phyloP scores from a whole-genome alignment of 108 stramenopile species.

The Schizochytrium sp. region DNA sequence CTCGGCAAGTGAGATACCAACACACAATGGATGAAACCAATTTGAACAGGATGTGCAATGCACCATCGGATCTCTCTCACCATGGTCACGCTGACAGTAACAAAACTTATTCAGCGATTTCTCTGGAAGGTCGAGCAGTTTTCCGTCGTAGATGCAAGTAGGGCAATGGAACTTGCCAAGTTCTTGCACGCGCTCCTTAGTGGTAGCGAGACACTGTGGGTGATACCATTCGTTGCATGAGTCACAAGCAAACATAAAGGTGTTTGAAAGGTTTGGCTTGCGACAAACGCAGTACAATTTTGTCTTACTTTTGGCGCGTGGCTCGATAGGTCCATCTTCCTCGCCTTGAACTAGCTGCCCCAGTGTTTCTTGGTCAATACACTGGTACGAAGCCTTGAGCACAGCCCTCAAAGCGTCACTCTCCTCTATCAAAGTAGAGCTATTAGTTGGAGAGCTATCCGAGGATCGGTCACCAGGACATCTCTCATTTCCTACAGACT shows the following conservation, averaged over 20 bases:
- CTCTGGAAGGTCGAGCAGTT: neutral
- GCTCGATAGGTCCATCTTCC: neutral
- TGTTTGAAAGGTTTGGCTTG: slow-evolving; percentile 32
- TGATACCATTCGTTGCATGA: slow-evolving; percentile 44
- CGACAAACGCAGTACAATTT: slow-evolving; percentile 53
- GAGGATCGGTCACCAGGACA: too few species aligned
- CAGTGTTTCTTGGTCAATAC: slow-evolving; percentile 2
- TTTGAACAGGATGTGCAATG: neutral
- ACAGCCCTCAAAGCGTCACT: slow-evolving; percentile 4
- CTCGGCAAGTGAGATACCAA: slow-evolving; percentile 24
- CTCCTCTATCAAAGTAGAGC: neutral
- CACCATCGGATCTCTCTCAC: neutral
- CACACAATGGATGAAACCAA: slow-evolving; percentile 44
- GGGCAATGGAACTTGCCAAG: neutral
- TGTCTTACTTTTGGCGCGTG: neutral
- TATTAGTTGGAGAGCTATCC: too few species aligned
- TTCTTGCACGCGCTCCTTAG: neutral
- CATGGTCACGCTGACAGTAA: slow-evolving; percentile 22
- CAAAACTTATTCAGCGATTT: neutral
- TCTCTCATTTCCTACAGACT: too few species aligned
- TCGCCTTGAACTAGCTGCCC: neutral
- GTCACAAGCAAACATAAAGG: slow-evolving; percentile 14
- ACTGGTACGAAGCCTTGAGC: neutral
- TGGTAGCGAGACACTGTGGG: slow-evolving; percentile 48
- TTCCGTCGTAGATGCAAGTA: slow-evolving; percentile 37